Percentiles rank a stretch among this genome's conserved stretches.
Conservation (phyloP, 345 rosid genomes). For the Tarenaya hassleriana region DNA sequence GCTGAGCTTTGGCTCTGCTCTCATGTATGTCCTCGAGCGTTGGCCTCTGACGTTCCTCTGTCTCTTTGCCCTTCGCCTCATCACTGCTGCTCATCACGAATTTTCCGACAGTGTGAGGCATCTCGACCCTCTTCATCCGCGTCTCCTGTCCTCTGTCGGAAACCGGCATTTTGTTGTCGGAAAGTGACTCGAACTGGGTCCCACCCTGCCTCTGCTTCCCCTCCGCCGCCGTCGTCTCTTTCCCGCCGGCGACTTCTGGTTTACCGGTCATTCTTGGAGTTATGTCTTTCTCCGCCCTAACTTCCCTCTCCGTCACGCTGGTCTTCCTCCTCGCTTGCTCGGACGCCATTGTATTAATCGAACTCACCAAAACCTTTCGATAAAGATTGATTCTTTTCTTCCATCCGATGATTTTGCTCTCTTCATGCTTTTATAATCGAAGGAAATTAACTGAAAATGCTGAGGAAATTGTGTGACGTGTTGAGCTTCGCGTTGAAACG, state of each 20-base stretch:
- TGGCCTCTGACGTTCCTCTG: constrained; percentile 17
- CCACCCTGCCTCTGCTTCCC: constrained; percentile 17
- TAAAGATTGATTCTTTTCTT: not conserved
- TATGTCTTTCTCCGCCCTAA: constrained; percentile 43
- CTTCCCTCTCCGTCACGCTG: constrained; percentile 36
- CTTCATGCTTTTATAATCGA: constrained; percentile 20
- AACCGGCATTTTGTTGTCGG: constrained; percentile 19
- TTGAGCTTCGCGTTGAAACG: constrained; percentile 23
- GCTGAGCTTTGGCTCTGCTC: constrained; percentile 45
- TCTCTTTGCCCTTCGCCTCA: constrained; percentile 1
- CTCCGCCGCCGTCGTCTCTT: constrained; percentile 11
- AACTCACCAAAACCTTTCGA: not conserved
- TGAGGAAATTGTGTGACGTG: constrained; percentile 32
- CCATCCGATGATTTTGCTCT: constrained; percentile 15
- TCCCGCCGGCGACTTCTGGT: constrained; percentile 45
- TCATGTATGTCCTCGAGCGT: constrained; percentile 44
- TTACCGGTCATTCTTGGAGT: constrained; percentile 61
- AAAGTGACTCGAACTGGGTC: constrained; percentile 31
- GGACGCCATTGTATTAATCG: constrained; percentile 49
- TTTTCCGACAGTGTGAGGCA: constrained; percentile 29
- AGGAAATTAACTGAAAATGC: constrained; percentile 11
- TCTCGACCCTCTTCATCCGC: constrained; percentile 22
- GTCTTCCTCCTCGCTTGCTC: constrained; percentile 48
- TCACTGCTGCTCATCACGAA: constrained; percentile 22
- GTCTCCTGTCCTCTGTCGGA: constrained; percentile 23